Evolutionary conservation across 257 asterid genomes (phyloP).

Genomic region (Striga asiatica): DNA sequence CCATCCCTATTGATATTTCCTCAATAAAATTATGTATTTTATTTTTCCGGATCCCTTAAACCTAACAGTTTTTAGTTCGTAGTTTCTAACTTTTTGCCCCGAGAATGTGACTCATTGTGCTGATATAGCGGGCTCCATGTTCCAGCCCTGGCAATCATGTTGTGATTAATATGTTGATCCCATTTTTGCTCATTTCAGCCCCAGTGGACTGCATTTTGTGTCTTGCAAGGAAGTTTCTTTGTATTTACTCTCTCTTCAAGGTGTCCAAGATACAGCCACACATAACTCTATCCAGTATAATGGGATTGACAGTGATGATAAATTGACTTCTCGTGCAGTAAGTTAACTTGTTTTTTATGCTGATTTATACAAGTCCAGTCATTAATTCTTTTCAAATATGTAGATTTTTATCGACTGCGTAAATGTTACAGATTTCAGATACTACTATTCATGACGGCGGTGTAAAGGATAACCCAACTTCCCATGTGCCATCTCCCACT

Average conservation of each 20-base stretch:
- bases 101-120: no score
- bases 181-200: slow-evolving; percentile 34
- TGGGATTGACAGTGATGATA: slow-evolving; percentile 19
- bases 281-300: slow-evolving; percentile 15
- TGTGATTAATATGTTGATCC: neutral
- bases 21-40: no score
- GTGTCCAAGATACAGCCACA: slow-evolving; percentile 30
- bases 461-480: slow-evolving; percentile 20
- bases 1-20: no score
- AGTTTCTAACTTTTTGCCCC: no score
- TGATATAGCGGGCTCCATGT: no score
- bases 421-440: slow-evolving; percentile 32
- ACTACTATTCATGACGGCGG: slow-evolving; percentile 23
- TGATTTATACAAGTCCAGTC: neutral
- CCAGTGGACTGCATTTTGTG: slow-evolving; percentile 65
- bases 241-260: slow-evolving; percentile 50
- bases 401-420: slow-evolving; percentile 13
- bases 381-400: neutral
- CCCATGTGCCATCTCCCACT: slow-evolving; percentile 25
- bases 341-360: slow-evolving; percentile 8
- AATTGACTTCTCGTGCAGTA: slow-evolving; percentile 23
- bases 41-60: no score
- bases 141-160: no score
- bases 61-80: no score
- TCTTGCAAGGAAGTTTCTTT: slow-evolving; percentile 71